Base-by-base conservation (phyloP, 2,329 filamentous ascomycete genomes). In the Fusarium domesticum region DNA sequence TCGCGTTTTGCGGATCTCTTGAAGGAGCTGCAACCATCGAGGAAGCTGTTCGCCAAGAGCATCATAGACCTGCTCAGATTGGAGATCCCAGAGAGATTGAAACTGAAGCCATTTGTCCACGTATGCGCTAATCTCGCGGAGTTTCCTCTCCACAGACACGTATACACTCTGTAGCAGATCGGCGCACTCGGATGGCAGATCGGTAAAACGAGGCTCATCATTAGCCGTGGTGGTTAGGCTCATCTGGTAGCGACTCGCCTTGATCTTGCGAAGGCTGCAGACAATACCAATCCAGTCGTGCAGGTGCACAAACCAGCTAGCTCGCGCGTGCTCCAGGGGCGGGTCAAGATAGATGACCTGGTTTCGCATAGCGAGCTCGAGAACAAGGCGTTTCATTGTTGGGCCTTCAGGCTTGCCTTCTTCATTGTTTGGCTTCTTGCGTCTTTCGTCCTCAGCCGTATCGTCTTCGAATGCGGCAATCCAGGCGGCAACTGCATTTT, bases 41-140 rank as follows among this genome's bases (percentile, higher is more conserved):
- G 89, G 86, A 15, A 98, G 79, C 61, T 96, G 87, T 52, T 97
- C 91, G 10, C 92, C 91, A 6, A 98, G 78, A 40, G 88, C 81
- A 50, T 95, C 89, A 61, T 96, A 96, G 2, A 98, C 90, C 57
- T 96, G 89, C 53, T 96, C 92, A 3, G 92, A 89, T 64, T 96
- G 92, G 45, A 98, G 77, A 72, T 98, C 93, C 93, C 93, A 98
- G 1, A 98, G 78, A 6, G 92, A 97, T 68, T 98, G 93, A 70
- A 97, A 98, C 59, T 96, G 93, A 35, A 98, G 76, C 93, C 93
- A 98, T 68, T 97, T 95, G 64, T 96, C 90, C 8, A 98, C 89
- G 57, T 98, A 98, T 4, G 77, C 76, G 30, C 87, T 81, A 23
- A 97, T 89, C 34, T 87, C 83, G 14, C 78, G 75, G 5, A 98